Percentiles rank a stretch among this genome's conserved stretches.
Evolutionary conservation across 495 filamentous ascomycete species (phyloP).

Genomic region (Tuber brumale): DNA sequence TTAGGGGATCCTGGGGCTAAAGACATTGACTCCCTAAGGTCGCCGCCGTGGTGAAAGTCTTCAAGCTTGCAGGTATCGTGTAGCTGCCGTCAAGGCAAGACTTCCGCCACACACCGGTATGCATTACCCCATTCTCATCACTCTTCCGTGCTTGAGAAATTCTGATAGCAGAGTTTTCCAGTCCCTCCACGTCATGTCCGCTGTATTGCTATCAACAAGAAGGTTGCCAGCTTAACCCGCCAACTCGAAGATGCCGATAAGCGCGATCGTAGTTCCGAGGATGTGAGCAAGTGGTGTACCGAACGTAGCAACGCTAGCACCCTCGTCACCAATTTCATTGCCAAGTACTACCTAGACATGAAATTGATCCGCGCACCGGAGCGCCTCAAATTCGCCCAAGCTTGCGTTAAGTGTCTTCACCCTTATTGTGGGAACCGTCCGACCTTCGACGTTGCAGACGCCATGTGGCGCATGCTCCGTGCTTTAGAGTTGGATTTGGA

Average conservation of each 20-base stretch:
- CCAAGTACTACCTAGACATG: background rate
- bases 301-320: background rate
- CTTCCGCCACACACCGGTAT: background rate
- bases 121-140: background rate
- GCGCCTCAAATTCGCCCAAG: background rate
- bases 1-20: background rate
- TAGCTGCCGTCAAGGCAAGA: background rate
- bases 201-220: background rate
- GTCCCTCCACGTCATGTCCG: background rate
- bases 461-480: background rate
- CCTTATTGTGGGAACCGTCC: background rate
- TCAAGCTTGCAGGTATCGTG: background rate
- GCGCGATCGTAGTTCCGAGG: background rate
- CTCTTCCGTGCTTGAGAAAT: accelerated
- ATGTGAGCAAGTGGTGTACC: background rate
- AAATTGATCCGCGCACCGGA: background rate
- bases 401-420: background rate
- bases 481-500: background rate
- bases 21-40: background rate
- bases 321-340: background rate
- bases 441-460: background rate
- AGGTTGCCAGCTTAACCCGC: background rate
- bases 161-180: background rate
- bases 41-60: background rate
- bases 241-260: background rate